Evolutionary conservation across 2,329 filamentous ascomycete species (phyloP).

Genomic region (Sporothrix brunneoviolacea): DNA sequence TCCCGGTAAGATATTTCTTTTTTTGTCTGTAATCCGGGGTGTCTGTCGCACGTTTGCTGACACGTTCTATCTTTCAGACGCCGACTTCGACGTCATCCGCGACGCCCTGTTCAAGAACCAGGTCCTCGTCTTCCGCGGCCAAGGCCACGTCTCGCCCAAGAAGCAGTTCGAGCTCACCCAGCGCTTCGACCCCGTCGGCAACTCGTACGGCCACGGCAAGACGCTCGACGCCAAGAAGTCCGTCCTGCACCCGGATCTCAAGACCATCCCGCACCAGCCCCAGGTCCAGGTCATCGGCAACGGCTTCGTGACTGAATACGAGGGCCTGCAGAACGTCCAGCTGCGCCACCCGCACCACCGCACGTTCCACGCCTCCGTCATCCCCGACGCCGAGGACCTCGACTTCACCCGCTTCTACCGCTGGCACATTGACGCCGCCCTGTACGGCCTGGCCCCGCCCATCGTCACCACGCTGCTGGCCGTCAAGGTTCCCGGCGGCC

Average conservation of each 20-base stretch:
- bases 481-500: conserved; percentile 61
- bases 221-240: conserved; percentile 56
- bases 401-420: conserved; percentile 57
- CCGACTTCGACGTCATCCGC: conserved; percentile 57
- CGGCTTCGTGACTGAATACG: conserved; percentile 61
- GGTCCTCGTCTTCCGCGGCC: conserved; percentile 65
- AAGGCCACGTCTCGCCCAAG: conserved; percentile 56
- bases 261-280: conserved; percentile 72
- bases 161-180: conserved; percentile 69
- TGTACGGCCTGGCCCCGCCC: conserved; percentile 70
- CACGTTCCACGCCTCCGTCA: conserved; percentile 62
- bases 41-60: no score
- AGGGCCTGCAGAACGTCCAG: conserved; percentile 61
- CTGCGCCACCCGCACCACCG: conserved; percentile 71
- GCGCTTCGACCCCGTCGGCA: conserved; percentile 61
- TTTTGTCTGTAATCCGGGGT: no score
- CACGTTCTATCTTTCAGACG: no score
- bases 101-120: conserved; percentile 61
- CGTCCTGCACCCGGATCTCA: conserved; percentile 71
- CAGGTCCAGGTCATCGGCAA: conserved; percentile 78
- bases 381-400: conserved; percentile 48
- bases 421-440: conserved; percentile 75
- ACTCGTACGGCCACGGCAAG: conserved; percentile 67
- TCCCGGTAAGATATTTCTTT: conserved; percentile 18
- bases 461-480: conserved; percentile 67